Evolutionary conservation across 495 filamentous ascomycete genomes (phyloP).

Genomic region (Daldinia grandis): DNA sequence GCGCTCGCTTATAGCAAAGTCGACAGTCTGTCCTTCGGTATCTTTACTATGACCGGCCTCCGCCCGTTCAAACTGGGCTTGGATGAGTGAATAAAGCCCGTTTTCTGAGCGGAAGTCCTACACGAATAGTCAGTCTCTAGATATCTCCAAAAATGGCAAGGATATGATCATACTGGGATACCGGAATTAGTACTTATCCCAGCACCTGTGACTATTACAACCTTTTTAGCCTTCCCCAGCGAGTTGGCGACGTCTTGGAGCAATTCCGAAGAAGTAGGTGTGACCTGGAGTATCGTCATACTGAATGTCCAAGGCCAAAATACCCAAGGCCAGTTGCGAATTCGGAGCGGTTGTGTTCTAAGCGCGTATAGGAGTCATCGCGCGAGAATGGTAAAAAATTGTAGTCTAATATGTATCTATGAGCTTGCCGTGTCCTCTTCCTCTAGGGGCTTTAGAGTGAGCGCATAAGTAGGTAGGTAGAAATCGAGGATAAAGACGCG

Average conservation of each 20-base stretch:
- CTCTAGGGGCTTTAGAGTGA: neutral
- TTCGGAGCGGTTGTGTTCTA: conserved; percentile 5
- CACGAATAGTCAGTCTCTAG: conserved; percentile 37
- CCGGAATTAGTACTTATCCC: conserved; percentile 78
- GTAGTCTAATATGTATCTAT: neutral
- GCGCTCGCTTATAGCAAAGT: conserved; percentile 47
- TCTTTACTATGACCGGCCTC: conserved; percentile 40
- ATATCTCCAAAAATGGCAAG: neutral
- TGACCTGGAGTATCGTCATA: conserved; percentile 66
- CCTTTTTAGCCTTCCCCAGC: conserved; percentile 67
- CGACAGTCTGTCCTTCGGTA: conserved; percentile 1
- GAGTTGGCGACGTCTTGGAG: conserved; percentile 69
- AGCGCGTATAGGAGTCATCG: conserved; percentile 20
- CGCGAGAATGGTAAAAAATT: neutral
- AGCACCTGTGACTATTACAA: conserved; percentile 73
- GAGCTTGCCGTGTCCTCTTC: neutral
- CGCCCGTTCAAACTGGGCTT: conserved; percentile 67
- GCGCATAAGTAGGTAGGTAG: neutral
- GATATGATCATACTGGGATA: conserved; percentile 65
- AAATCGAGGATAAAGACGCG: conserved; percentile 33
- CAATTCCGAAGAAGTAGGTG: conserved; percentile 56
- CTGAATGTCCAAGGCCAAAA: conserved; percentile 9
- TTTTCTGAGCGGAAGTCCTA: conserved; percentile 77
- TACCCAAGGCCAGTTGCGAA: neutral
- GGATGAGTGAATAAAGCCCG: conserved; percentile 73